These are phyloP conservation scores for Xanthoparmelia taractica DNA, from an alignment of 495 filamentous ascomycete genomes.

Conservation along the genomic window DNA sequence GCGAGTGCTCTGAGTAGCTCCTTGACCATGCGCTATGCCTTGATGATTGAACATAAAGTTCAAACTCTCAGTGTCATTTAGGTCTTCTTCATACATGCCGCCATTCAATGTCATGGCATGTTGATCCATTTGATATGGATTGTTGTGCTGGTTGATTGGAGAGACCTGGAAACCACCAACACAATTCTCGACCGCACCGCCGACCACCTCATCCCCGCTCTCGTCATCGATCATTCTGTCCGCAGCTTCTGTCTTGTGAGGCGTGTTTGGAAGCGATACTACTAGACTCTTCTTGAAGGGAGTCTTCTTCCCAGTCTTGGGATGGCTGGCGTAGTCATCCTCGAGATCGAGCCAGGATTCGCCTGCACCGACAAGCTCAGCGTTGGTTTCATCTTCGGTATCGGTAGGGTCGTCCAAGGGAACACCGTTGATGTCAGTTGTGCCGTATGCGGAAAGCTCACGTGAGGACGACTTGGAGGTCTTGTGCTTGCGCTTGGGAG, in stretches of 20 bases:
- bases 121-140: no score
- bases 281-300: neutral
- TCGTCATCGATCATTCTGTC: neutral
- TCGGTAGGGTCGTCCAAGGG: neutral
- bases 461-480: neutral
- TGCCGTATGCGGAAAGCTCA: neutral
- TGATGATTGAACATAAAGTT: no score
- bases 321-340: neutral
- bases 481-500: neutral
- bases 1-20: no score
- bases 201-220: neutral
- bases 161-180: no score
- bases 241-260: no score
- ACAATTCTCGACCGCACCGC: neutral
- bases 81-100: no score
- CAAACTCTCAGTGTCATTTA: no score
- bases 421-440: neutral
- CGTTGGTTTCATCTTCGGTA: neutral
- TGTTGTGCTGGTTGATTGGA: no score
- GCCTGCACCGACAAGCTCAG: conserved; percentile 11
- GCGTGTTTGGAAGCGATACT: neutral
- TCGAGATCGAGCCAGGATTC: neutral
- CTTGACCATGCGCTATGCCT: no score
- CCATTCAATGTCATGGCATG: no score
- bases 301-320: neutral